Base-by-base conservation (phyloP, 2,329 filamentous ascomycete species). In the Myriosclerotinia scirpicola region DNA sequence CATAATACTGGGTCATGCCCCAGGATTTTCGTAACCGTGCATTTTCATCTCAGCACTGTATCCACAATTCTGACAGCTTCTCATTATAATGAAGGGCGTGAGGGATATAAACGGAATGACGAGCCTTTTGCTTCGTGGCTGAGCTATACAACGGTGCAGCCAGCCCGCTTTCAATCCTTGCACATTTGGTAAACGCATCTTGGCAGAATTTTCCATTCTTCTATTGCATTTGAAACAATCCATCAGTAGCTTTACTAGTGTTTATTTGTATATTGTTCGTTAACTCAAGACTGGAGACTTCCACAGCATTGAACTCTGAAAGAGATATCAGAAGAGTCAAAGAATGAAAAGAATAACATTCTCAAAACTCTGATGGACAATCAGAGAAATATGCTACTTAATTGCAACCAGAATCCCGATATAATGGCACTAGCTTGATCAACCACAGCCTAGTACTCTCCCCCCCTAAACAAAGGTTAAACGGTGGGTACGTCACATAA, bases 41-140 rank as follows among this genome's bases (percentile, higher is more conserved):
- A 54, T 22, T 34, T 34, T 34, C 30, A 6, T 34, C 30, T 34
- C 4, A 34, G 15, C 3, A 38, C 20, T n/a, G n/a, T 26, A 17
- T 26, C n/a, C 46, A 22, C 20, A 55, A 55, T 40, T 38, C 11
- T 6, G 52, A 36, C 17, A 36, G 17, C 9, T 20, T 9, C 26
- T 36, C 15, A 54, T 6, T 11, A n/a, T 15, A 14, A 15, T 22
- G 53, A 7, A 55, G 20, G 34, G 2, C 30, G 58, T 40, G 34
- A 26, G n/a, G 12, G 8, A 5, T 17, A 15, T 1, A 60, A 48
- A 22, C 8, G 56, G 42, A 12, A 48, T 46, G 42, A 48, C 30
- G 20, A n/a, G 22, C 44, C 14, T n/a, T 38, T 38, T 48, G 58
- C 44, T 17, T 50, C 44, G 44, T 61, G 58, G 58, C 58, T 61